A percentile compares a stretch with the other conserved stretches of the same genome.
Conservation (phyloP, 2,329 filamentous ascomycete species). For the Phialophora expanda region DNA sequence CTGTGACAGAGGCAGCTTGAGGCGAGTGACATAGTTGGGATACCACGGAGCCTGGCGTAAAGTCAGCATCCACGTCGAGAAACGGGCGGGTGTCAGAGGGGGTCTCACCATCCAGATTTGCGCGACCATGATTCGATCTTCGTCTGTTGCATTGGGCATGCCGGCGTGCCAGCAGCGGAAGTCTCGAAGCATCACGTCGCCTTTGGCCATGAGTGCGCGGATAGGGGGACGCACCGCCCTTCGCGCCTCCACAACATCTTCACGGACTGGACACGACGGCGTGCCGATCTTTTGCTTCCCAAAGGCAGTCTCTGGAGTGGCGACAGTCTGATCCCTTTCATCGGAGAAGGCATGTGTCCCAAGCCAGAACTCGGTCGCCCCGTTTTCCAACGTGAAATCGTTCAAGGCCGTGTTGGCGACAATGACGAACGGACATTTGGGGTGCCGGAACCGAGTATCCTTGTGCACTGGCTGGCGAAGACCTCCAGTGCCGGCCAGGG, state of each 20-base stretch:
- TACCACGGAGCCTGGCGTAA: constrained; percentile 21
- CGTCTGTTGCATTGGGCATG: constrained; percentile 43
- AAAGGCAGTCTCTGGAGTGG: constrained; percentile 30
- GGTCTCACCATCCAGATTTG: constrained; percentile 21
- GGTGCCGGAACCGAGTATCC: constrained; percentile 48
- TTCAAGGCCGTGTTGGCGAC: constrained; percentile 50
- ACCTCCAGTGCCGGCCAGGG: constrained; percentile 46
- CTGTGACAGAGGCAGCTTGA: constrained; percentile 16
- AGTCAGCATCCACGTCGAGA: constrained; percentile 1
- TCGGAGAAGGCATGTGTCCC: constrained; percentile 47
- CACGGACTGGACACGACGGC: constrained; percentile 31
- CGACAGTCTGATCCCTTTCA: constrained; percentile 43
- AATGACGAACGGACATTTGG: constrained; percentile 47
- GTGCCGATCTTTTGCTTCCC: constrained; percentile 28
- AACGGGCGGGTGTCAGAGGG: not conserved
- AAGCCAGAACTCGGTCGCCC: constrained; percentile 51
- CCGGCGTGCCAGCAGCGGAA: constrained; percentile 44
- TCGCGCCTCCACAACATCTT: constrained; percentile 35
- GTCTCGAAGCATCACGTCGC: constrained; percentile 44
- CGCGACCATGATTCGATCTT: constrained; percentile 42
- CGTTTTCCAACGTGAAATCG: constrained; percentile 45
- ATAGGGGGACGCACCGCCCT: constrained; percentile 41
- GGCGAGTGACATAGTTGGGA: constrained; percentile 16
- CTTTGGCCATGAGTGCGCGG: constrained; percentile 28
- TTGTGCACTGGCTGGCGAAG: constrained; percentile 50